Evolutionary conservation across 768 basidiomycete species (phyloP), one percentile per base, ranked within the genome.

Genomic region (Podaxis carcinomalis): DNA sequence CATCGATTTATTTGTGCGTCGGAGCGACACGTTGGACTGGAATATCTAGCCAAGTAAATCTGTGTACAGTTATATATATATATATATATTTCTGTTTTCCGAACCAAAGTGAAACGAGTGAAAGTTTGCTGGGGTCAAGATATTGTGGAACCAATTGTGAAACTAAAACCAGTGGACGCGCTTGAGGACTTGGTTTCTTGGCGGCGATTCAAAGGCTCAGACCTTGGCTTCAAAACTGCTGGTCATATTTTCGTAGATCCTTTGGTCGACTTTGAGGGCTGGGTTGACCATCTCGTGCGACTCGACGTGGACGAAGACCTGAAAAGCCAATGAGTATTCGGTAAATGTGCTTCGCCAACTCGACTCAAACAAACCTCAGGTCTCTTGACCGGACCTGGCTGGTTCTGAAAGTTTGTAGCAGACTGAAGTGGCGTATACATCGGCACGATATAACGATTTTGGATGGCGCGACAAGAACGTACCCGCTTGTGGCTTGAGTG

Each of bases 301-400:
- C 52, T 69, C 67, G 40, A 70, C 67, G 42, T 71, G 68, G 19
- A 67, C 66, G 39, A 67, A 70, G 32, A 70, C 56, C 42, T 59
- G 21, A 11, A 21, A 7, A 25, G 19, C 16, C 5, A 53, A 11
- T 57, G n/a, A 40, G 47, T n/a, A 47, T 16, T 4, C 3, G 51
- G 19, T n/a, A n/a, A 40, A 46, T n/a, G 14, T 37, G 14, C 6
- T 39, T 11, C 35, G 28, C 9, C 14, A 1, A 42, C 5, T 19
- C 7, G 42, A 19, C 19, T 44, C 19, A 16, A n/a, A 19, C 42
- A 19, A 21, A 59, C 59, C 59, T 59, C 59, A 3, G 51, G 59
- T 52, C 51, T 19, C 44, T 46, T 59, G 19, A 53, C 37, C 28
- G 32, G 13, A 11, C 19, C 49, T 1, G 39, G 14, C 7, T 47